A percentile compares a stretch with the other conserved stretches of the same genome.
Conservation (phyloP, 495 filamentous ascomycete species). For the Penicillium crystallinum region DNA sequence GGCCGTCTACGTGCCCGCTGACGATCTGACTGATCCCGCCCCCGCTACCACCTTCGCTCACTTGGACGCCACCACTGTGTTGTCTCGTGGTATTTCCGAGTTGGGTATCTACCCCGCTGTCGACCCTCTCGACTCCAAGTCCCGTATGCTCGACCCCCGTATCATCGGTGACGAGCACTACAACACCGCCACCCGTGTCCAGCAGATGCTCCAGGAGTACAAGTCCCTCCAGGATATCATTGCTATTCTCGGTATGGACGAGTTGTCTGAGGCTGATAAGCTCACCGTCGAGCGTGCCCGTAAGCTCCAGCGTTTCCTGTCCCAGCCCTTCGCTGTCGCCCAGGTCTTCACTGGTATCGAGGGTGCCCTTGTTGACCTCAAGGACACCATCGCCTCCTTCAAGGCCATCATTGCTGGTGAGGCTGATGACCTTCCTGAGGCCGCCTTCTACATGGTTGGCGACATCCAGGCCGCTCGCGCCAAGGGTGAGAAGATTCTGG, state of each 20-base stretch:
- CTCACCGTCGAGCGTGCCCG: constrained; percentile 99
- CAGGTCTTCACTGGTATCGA: constrained; percentile 99
- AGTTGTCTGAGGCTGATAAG: constrained; percentile 97
- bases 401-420: constrained; percentile 95
- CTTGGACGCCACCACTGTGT: constrained; percentile 99
- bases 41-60: constrained; percentile 99
- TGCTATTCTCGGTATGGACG: constrained; percentile 99
- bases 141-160: constrained; percentile 98
- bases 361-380: constrained; percentile 92
- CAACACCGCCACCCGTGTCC: constrained; percentile 85
- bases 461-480: constrained; percentile 85
- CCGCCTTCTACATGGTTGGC: constrained; percentile 98
- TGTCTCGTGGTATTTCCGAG: constrained; percentile 99
- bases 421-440: constrained; percentile 91
- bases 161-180: constrained; percentile 98
- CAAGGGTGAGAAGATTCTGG: constrained; percentile 99
- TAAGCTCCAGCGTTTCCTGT: constrained; percentile 99
- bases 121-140: constrained; percentile 99
- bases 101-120: constrained; percentile 99
- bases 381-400: constrained; percentile 96
- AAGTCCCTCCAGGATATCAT: constrained; percentile 99
- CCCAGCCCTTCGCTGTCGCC: constrained; percentile 97
- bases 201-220: constrained; percentile 99
- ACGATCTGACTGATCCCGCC: constrained; percentile 99
- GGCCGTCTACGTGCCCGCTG: constrained; percentile 99